A percentile compares a stretch with the other conserved stretches of the same genome.
These are phyloP conservation scores for Nepenthes mirabilis DNA, from an alignment of 148 eudicot species.

Conservation along the genomic window DNA sequence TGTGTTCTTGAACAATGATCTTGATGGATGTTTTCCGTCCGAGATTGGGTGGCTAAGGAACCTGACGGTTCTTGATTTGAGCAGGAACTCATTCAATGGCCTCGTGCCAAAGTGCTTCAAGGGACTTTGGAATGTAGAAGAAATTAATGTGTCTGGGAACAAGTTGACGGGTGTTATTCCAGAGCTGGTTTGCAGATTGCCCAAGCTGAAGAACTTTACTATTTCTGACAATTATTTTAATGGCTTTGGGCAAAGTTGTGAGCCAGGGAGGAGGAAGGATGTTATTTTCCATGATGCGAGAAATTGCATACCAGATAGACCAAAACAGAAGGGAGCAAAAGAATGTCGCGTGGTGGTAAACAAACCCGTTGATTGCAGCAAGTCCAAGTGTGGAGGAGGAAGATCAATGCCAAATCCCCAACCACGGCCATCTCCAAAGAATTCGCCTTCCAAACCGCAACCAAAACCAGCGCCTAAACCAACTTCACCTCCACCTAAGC, in stretches of 20 bases:
- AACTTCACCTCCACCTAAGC: not conserved
- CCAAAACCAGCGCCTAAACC: conserved; percentile 1
- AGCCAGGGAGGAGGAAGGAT: not conserved
- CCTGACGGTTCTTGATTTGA: conserved; percentile 23
- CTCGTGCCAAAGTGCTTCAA: conserved; percentile 23
- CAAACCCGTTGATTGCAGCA: conserved; percentile 27
- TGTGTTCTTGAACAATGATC: conserved; percentile 22
- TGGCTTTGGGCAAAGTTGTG: conserved; percentile 16
- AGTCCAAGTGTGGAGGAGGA: conserved; percentile 18
- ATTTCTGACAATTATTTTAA: conserved; percentile 31
- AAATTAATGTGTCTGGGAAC: conserved; percentile 22
- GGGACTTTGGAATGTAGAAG: conserved; percentile 14
- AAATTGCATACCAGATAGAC: conserved; percentile 32
- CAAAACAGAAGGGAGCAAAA: conserved; percentile 21
- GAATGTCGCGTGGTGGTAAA: conserved; percentile 20
- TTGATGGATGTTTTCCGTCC: conserved; percentile 42
- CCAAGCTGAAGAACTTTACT: conserved; percentile 16
- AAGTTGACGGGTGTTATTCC: conserved; percentile 29
- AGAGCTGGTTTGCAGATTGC: conserved; percentile 29
- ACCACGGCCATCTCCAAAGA: not conserved
- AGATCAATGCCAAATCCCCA: not conserved
- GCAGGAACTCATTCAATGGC: conserved; percentile 26
- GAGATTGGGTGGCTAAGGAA: conserved; percentile 29
- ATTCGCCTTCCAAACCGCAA: not conserved
- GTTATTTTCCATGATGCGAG: conserved; percentile 10